phyloP scores from a whole-genome alignment of 139 green algal species.

The Zygnema circumcarinatum region DNA sequence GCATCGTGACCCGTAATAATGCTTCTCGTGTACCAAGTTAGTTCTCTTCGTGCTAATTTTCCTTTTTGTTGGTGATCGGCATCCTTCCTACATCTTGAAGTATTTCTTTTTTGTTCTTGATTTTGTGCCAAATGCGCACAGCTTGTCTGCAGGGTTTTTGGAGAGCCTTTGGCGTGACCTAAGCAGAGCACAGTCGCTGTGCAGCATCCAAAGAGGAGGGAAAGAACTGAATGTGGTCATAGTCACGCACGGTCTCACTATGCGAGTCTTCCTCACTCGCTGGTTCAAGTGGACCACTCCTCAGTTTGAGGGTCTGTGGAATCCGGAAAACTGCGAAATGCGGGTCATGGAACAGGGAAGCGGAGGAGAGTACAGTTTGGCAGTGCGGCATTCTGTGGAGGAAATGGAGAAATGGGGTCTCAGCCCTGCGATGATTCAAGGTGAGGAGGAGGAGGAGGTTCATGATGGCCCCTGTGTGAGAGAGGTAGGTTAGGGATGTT shows the following conservation, averaged over 20 bases:
- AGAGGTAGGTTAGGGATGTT: no score
- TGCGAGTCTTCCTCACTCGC: conserved; percentile 67
- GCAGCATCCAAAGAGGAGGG: no score
- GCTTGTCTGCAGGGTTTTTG: conserved; percentile 9
- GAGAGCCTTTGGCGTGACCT: conserved; percentile 24
- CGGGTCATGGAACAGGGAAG: conserved; percentile 31
- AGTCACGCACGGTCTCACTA: conserved; percentile 63
- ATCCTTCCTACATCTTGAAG: no score
- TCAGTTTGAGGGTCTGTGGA: conserved; percentile 55
- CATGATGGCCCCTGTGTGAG: no score
- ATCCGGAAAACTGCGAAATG: conserved; percentile 40
- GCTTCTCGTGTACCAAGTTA: no score
- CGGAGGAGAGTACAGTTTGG: conserved; percentile 35
- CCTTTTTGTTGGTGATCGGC: no score
- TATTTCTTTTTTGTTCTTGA: no score
- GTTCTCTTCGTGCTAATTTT: no score
- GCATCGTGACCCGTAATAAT: no score
- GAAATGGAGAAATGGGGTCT: conserved; percentile 14
- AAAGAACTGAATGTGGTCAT: conserved; percentile 61
- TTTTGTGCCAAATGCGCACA: no score
- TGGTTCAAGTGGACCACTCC: conserved; percentile 64
- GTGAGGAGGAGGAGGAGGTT: conserved; percentile 11
- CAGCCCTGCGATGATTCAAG: conserved; percentile 8
- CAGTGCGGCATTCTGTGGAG: conserved; percentile 11
- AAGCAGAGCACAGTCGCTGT: neutral